Conservation (phyloP, 352 stramenopile genomes). For the Detonula confervacea region DNA sequence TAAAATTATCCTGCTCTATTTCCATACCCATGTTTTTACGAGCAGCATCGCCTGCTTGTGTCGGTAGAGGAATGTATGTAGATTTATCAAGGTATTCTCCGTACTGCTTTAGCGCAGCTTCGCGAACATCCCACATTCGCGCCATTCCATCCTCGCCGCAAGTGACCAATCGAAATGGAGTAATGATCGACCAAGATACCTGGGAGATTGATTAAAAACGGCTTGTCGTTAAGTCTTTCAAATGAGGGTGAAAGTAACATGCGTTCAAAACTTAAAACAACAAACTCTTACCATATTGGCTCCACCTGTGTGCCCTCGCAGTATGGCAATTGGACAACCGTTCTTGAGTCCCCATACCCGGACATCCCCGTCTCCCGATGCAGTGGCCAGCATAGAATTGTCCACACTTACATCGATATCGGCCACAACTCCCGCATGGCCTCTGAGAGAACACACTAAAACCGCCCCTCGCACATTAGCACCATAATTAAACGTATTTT, state of each 20-base stretch:
- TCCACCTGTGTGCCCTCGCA: constrained; percentile 88
- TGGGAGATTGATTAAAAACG: no score
- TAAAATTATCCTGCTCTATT: constrained; percentile 7
- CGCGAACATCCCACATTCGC: constrained; percentile 77
- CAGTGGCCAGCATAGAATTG: constrained; percentile 87
- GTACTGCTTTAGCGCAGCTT: constrained; percentile 72
- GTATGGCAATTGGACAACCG: constrained; percentile 83
- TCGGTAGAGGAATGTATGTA: no score
- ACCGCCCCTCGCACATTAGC: constrained; percentile 67
- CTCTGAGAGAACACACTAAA: constrained; percentile 83
- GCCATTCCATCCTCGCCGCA: constrained; percentile 68
- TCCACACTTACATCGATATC: constrained; percentile 87
- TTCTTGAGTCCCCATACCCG: constrained; percentile 86
- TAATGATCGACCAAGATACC: constrained; percentile 76
- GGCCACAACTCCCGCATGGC: constrained; percentile 87
- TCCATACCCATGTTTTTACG: neutral
- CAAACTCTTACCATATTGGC: constrained; percentile 75
- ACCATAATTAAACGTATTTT: constrained; percentile 48
- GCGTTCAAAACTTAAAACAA: constrained; percentile 40
- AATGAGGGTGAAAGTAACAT: no score
- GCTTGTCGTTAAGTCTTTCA: no score
- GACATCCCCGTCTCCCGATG: constrained; percentile 85
- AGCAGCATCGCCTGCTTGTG: constrained; percentile 1
- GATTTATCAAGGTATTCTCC: no score
- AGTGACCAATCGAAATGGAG: constrained; percentile 73